Conservation (phyloP, 306 rosid genomes). For the Rosa rugosa region DNA sequence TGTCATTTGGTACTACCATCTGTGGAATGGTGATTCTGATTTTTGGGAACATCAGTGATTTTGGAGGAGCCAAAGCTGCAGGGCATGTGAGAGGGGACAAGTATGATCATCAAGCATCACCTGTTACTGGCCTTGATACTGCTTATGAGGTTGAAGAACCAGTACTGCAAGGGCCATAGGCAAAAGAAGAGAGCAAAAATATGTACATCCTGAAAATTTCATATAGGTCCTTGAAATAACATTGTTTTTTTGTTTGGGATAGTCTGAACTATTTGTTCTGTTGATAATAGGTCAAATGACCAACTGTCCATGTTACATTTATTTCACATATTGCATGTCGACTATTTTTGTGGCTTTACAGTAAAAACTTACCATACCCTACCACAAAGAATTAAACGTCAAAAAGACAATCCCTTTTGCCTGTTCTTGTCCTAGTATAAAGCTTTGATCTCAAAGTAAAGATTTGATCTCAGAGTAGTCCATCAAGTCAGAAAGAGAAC, state of each 20-base stretch:
- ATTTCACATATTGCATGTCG: too few species aligned
- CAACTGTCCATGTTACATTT: too few species aligned
- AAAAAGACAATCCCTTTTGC: not conserved
- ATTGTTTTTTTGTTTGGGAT: not conserved
- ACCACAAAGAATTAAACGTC: not conserved
- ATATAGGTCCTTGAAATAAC: not conserved
- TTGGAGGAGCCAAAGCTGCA: conserved; percentile 70
- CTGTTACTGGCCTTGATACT: conserved; percentile 33
- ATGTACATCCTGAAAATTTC: not conserved
- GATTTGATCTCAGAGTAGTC: not conserved
- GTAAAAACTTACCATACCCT: not conserved
- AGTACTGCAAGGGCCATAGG: not conserved
- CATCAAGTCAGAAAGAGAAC: not conserved
- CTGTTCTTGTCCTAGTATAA: not conserved
- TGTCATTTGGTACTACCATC: conserved; percentile 53
- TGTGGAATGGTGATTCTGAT: conserved; percentile 51
- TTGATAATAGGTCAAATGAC: not conserved
- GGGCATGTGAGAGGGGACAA: conserved; percentile 53
- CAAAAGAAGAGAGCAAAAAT: not conserved
- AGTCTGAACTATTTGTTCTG: not conserved
- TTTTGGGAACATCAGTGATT: conserved; percentile 62
- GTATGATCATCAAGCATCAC: conserved; percentile 25
- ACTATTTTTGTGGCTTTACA: not conserved
- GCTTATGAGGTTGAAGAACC: not conserved
- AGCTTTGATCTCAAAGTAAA: not conserved